Evolutionary conservation across 2,329 filamentous ascomycete genomes (phyloP).

Genomic region (Trichoderma gracile): DNA sequence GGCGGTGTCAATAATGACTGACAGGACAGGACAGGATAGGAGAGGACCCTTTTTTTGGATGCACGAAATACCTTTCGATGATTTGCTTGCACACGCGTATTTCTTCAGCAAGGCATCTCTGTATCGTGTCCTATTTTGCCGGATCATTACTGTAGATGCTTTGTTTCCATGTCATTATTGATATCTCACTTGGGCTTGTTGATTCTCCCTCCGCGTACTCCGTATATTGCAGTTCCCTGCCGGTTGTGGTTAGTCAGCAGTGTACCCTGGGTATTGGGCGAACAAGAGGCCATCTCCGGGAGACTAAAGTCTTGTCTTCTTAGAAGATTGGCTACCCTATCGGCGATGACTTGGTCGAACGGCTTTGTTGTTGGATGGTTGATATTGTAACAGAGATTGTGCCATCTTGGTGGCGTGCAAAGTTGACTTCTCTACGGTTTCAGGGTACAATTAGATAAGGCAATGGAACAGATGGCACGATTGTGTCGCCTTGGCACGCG

Average conservation of each 20-base stretch:
- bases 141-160: background rate
- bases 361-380: no score
- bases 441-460: no score
- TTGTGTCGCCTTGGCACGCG: background rate
- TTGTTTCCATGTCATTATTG: slow-evolving; percentile 1
- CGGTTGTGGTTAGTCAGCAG: background rate
- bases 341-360: no score
- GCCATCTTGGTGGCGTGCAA: no score
- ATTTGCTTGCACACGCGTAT: slow-evolving; percentile 12
- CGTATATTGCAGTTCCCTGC: no score
- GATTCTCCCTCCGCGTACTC: no score
- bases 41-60: background rate
- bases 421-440: no score
- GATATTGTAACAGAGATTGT: no score
- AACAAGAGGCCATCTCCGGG: slow-evolving; percentile 1
- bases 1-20: background rate
- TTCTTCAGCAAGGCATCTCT: background rate
- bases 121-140: no score
- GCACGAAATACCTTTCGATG: slow-evolving; percentile 2
- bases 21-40: background rate
- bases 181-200: background rate
- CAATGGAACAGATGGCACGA: background rate
- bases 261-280: background rate
- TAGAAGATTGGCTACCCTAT: background rate
- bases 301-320: background rate